Base-by-base conservation (phyloP, 1,139 yeast species). In the Suhomyces kunorum region DNA sequence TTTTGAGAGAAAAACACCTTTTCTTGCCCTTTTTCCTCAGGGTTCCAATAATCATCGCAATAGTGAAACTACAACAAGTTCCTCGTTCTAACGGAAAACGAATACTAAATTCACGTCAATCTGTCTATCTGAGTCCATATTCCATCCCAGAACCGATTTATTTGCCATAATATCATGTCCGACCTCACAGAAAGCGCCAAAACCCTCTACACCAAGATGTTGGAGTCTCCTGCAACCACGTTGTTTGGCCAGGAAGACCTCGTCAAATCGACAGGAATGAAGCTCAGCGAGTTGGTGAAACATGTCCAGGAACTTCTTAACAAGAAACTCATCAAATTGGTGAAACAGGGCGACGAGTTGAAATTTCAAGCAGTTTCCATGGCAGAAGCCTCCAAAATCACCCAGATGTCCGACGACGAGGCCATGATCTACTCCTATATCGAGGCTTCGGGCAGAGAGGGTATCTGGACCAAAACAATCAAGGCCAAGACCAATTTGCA, bases 391-490 rank as follows among this genome's bases (percentile, higher is more conserved):
- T 74, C 69, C 24, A 85, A 83, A 55, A 79, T 86, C 48, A 72
- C 81, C 26, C 75, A 79, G 29, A 88, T 92, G 96, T 61, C 77
- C 12, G 80, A 81, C 15, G 99, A 94, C 55, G 98, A 94, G 63
- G 85, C 92, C 25, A 81, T 92, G 79, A 86, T 92, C 27, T 94
- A 90, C 59, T 81, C 92, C 0, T 83, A 88, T 57, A 92, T 92
- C 49, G 96, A 87, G 56, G 95, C 95, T 0, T 79, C 96, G 6
- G 96, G 94, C 3, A 76, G 98, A 59, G 98, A 90, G 62, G 98
- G 98, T 35, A 84, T 85, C 38, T 92, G 98, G 98, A 87, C 96
- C 13, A 89, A 89, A 63, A 88, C 96, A 8, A 80, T 92, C 53
- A 88, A 88, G 58, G 88, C 94, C 14, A 83, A 86, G 56, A 87